These are phyloP conservation scores for Macrophomina phaseolina DNA, from an alignment of 2,329 filamentous ascomycete species.

Conservation along the genomic window DNA sequence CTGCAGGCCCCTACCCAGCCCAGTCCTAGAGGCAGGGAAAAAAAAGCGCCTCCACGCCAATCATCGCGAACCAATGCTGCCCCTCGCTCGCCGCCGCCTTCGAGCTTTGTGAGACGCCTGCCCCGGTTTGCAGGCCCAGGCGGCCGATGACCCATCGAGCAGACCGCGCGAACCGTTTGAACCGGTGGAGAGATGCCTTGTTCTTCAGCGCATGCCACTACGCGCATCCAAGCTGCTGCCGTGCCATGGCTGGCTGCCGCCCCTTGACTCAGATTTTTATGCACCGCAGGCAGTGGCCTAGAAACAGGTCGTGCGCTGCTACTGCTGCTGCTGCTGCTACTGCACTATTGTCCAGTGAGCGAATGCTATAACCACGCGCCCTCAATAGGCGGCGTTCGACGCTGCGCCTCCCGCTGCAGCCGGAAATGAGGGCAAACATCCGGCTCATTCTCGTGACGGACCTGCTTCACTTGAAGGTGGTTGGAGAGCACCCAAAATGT, in stretches of 20 bases:
- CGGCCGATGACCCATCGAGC: slow-evolving; percentile 2
- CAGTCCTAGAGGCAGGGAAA: background rate
- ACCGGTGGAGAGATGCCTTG: slow-evolving; percentile 11
- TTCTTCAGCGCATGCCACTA: slow-evolving; percentile 13
- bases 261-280: slow-evolving; percentile 24
- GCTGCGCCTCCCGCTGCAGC: slow-evolving; percentile 7
- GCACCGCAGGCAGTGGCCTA: slow-evolving; percentile 2
- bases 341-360: slow-evolving; percentile 2
- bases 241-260: slow-evolving; percentile 25
- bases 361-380: slow-evolving; percentile 9
- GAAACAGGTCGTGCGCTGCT: slow-evolving; percentile 1
- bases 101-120: slow-evolving; percentile 9
- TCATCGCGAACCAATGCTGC: slow-evolving; percentile 8
- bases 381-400: slow-evolving; percentile 16
- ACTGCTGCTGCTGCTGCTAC: background rate
- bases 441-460: slow-evolving; percentile 17
- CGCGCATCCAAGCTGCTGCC: slow-evolving; percentile 13
- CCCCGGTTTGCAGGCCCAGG: background rate
- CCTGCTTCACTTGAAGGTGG: slow-evolving; percentile 4
- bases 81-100: slow-evolving; percentile 11
- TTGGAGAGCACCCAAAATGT: slow-evolving; percentile 4
- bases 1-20: slow-evolving; percentile 17
- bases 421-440: slow-evolving; percentile 16
- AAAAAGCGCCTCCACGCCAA: slow-evolving; percentile 17
- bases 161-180: slow-evolving; percentile 21